phyloP scores from a whole-genome alignment of 768 basidiomycete genomes.

The Auriculariales sp. region DNA sequence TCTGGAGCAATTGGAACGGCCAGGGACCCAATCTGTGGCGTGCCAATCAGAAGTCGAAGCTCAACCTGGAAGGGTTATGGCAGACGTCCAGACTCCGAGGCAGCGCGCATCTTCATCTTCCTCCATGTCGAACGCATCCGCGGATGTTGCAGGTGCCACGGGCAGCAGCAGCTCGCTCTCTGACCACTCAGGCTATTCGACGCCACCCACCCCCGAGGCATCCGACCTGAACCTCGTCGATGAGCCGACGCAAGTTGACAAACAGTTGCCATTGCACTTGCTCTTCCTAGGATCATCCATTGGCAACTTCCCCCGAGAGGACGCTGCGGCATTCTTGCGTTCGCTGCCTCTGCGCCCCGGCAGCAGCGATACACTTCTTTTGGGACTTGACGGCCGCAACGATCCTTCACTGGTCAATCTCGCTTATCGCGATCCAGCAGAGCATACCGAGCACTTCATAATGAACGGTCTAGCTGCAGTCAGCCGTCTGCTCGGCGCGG shows the following conservation, averaged over 20 bases:
- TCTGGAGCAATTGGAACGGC: conserved; percentile 16
- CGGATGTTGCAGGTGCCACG: not conserved
- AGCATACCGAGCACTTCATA: conserved; percentile 61
- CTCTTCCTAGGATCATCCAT: conserved; percentile 86
- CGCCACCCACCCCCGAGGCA: conserved; percentile 6
- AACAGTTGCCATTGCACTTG: conserved; percentile 49
- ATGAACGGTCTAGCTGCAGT: conserved; percentile 72
- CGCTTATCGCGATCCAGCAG: conserved; percentile 76
- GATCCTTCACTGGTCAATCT: conserved; percentile 52
- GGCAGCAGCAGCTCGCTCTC: conserved; percentile 2
- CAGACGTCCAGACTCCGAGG: not conserved
- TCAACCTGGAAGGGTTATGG: not conserved
- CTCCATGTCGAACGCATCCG: not conserved
- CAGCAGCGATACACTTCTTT: conserved; percentile 65
- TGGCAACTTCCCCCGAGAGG: conserved; percentile 72
- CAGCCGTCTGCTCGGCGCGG: conserved; percentile 43
- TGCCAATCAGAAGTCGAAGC: not conserved
- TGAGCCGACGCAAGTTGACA: not conserved
- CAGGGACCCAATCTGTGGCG: not conserved
- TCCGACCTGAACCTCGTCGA: not conserved
- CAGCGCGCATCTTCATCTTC: not conserved
- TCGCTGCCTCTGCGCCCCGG: conserved; percentile 65
- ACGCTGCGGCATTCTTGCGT: conserved; percentile 57
- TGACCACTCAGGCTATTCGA: conserved; percentile 2
- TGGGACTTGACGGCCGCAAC: conserved; percentile 85